Evolutionary conservation across 257 asterid species (phyloP), one percentile per base, ranked within the genome.

Genomic region (Echites panduratus): DNA sequence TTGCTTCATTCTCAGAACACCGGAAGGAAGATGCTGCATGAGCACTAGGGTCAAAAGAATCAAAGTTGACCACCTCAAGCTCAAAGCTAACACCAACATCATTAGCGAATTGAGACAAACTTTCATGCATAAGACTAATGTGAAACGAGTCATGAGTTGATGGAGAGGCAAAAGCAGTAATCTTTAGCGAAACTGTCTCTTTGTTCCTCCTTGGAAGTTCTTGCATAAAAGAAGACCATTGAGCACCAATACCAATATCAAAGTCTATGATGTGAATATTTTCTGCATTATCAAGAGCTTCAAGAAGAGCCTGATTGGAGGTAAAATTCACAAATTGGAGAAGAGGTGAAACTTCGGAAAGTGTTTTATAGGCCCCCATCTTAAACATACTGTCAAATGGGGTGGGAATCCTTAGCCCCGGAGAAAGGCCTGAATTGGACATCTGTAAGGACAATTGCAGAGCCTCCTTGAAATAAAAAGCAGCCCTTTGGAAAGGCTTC

Each of bases 201-300:
- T 81, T 68, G 61, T 70, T 82, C 65, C 74, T 69, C 48, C 70
- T 73, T 0, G 86, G 86, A 29, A 87, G 83, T 70, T 87, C 89
- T 65, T 79, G 86, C 84, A 87, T 84, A 70, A 87, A 87, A n/a
- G 92, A 85, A 71, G 92, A 80, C 89, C 92, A 87, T 26, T 85
- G 89, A 50, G 85, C 89, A 54, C 92, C 92, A 69, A 78, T 76
- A 13, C 92, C 92, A 7, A 87, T 81, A 66, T 87, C 92, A 47
- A 87, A 87, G 48, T 87, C 92, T 10, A 87, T 66, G n/a, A 87
- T 70, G 50, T 87, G 92, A 70, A 87, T 77, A 4, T 43, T 66
- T 26, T 78, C 79, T 0, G 77, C 69, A 35, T 78, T 73, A 54
- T 74, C 87, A 35, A 87, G 73, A 54, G 83, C 88, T 73, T 85